These are phyloP conservation scores for Incumbomyces lentus DNA, from an alignment of 2,329 filamentous ascomycete genomes.

Conservation along the genomic window DNA sequence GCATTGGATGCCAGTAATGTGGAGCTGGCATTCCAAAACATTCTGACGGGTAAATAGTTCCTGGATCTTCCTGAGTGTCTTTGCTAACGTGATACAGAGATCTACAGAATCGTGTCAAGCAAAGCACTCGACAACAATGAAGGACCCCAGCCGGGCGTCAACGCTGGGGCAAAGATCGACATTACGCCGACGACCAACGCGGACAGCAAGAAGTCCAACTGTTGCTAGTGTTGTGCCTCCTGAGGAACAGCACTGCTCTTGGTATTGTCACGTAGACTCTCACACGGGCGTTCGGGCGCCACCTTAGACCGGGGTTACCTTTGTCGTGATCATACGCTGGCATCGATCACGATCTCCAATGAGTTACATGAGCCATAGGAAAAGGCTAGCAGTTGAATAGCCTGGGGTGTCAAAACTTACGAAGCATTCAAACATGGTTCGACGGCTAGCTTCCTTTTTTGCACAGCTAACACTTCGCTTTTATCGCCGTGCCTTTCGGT, in stretches of 20 bases:
- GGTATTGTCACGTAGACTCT: not conserved
- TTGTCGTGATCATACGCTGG: not conserved
- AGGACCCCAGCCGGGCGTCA: conserved; percentile 65
- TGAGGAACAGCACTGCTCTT: not conserved
- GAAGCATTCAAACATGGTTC: no score
- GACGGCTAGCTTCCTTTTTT: no score
- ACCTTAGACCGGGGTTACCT: no score
- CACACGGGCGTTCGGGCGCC: not conserved
- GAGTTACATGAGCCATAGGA: no score
- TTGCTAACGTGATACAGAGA: conserved; percentile 52
- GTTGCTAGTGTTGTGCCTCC: conserved; percentile 47
- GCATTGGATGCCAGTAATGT: conserved; percentile 98
- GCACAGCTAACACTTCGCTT: no score
- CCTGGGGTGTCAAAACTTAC: no score
- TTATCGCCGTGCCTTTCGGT: no score
- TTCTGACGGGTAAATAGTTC: conserved; percentile 70
- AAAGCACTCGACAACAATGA: conserved; percentile 92
- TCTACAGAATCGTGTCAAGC: conserved; percentile 97
- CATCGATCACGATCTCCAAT: not conserved
- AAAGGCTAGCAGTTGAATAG: no score
- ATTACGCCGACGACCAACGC: conserved; percentile 78
- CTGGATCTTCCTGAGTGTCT: not conserved
- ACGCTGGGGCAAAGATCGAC: conserved; percentile 68
- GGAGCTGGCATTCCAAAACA: conserved; percentile 98
- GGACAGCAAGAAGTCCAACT: conserved; percentile 68